Evolutionary conservation across 2,329 filamentous ascomycete genomes (phyloP).

Genomic region (Fusarium avenaceum): DNA sequence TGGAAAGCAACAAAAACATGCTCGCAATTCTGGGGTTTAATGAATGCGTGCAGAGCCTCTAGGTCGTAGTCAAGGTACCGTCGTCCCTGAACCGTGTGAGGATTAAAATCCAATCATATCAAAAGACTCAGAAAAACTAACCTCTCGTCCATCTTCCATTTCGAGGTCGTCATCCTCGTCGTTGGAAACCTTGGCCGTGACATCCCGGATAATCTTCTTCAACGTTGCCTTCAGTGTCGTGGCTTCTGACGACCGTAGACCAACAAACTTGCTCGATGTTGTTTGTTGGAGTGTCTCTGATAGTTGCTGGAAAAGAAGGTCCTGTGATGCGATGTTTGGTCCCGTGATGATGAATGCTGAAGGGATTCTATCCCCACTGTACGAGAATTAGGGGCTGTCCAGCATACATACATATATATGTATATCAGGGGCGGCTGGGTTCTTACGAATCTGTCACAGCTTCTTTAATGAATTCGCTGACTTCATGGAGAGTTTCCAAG

Average conservation of each 20-base stretch:
- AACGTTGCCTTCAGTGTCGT: constrained; percentile 79
- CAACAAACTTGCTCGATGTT: constrained; percentile 69
- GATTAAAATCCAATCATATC: neutral
- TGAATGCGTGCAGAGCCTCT: constrained; percentile 74
- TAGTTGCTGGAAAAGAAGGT: constrained; percentile 79
- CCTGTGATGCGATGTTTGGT: constrained; percentile 82
- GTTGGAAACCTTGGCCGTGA: constrained; percentile 62
- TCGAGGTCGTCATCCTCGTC: constrained; percentile 71
- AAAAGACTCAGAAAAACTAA: constrained; percentile 51
- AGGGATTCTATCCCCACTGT: constrained; percentile 67
- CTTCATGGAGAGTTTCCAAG: constrained; percentile 69
- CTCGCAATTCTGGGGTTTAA: constrained; percentile 64
- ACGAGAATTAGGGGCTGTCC: constrained; percentile 34
- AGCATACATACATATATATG: neutral
- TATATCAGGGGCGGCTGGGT: constrained; percentile 9
- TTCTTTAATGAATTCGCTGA: constrained; percentile 67
- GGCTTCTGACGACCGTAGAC: constrained; percentile 78
- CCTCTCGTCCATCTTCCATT: constrained; percentile 61
- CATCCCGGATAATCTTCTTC: constrained; percentile 79
- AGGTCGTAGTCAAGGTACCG: constrained; percentile 84
- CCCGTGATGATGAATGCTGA: constrained; percentile 82
- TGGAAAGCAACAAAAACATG: constrained; percentile 81
- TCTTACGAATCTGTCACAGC: constrained; percentile 53
- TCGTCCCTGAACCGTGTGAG: constrained; percentile 62
- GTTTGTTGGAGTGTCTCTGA: constrained; percentile 66